Base-by-base conservation (phyloP, 139 green algal species). In the Closterium sp. region DNA sequence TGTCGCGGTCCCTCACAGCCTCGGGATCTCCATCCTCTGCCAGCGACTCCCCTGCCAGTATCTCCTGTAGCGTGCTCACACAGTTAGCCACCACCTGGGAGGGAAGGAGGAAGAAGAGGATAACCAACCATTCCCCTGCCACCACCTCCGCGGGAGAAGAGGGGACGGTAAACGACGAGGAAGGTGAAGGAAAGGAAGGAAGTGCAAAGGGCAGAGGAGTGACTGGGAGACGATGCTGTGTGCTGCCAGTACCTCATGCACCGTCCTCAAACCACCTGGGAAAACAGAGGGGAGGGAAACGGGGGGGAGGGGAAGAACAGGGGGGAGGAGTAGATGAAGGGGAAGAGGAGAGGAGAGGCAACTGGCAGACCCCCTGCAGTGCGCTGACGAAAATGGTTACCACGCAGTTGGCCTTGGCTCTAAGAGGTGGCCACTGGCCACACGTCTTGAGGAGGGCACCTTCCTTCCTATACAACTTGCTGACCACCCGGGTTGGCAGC, bases 61-160 rank as follows among this genome's bases (percentile, higher is more conserved):
- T 96, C 38, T 95, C 91, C 85, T 92, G 62, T 28, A 96, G 32
- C n/a, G 87, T 62, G 28, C 85, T 90, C 88, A 99, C 95, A 93
- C 97, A 98, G 95, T 99, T 99, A 31, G 96, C 96, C 32, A 99
- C 93, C 7, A 99, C 94, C 92, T 94, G 92, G 3, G 13, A 11
- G 50, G 45, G 38, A 9, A 45, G 38, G 4, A 9, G 4, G 38
- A 9, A 6, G 38, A n/a, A n/a, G n/a, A n/a, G n/a, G n/a, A n/a
- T n/a, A n/a, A n/a, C n/a, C n/a, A n/a, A n/a, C n/a, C n/a, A n/a
- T n/a, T n/a, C n/a, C n/a, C n/a, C n/a, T n/a, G n/a, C n/a, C n/a
- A n/a, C n/a, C n/a, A n/a, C n/a, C n/a, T n/a, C n/a, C n/a, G n/a
- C n/a, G n/a, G n/a, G n/a, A n/a, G n/a, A n/a, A n/a, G n/a, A n/a